phyloP scores from a whole-genome alignment of 306 rosid species.

The Pyrus bretschneideri region DNA sequence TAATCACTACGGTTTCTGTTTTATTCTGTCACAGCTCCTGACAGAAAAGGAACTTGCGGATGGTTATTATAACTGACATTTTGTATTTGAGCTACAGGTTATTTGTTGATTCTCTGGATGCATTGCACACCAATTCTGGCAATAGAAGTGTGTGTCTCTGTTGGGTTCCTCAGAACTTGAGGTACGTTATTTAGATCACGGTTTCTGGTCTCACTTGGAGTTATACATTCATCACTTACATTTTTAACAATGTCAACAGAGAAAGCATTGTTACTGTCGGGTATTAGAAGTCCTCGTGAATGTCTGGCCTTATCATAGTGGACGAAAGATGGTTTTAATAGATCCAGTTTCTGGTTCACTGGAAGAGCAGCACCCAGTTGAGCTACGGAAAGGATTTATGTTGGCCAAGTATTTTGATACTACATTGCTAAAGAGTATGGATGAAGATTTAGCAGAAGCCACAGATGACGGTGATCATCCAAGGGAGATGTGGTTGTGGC shows the following conservation, averaged over 20 bases:
- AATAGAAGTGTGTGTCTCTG: conserved; percentile 37
- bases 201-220: conserved; percentile 9
- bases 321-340: conserved; percentile 74
- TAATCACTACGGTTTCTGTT: conserved; percentile 1
- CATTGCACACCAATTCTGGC: conserved; percentile 44
- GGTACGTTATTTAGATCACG: conserved; percentile 33
- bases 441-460: conserved; percentile 91
- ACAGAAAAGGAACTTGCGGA: conserved; percentile 3
- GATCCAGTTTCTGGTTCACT: conserved; percentile 63
- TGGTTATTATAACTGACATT: conserved; percentile 15
- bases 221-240: conserved; percentile 11
- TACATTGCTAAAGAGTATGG: conserved; percentile 79
- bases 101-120: conserved; percentile 87
- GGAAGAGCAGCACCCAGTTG: conserved; percentile 82
- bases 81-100: conserved; percentile 54
- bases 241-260: conserved; percentile 32
- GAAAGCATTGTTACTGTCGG: conserved; percentile 81
- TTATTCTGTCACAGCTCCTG: background rate
- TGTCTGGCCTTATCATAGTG: conserved; percentile 97
- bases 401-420: conserved; percentile 73
- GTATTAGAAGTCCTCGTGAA: conserved; percentile 81
- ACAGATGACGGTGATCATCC: conserved; percentile 83
- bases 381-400: conserved; percentile 64
- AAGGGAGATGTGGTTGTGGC: conserved; percentile 76
- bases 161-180: conserved; percentile 74